Evolutionary conservation across 495 filamentous ascomycete species (phyloP).

Genomic region (Rostrohypoxylon terebratum): DNA sequence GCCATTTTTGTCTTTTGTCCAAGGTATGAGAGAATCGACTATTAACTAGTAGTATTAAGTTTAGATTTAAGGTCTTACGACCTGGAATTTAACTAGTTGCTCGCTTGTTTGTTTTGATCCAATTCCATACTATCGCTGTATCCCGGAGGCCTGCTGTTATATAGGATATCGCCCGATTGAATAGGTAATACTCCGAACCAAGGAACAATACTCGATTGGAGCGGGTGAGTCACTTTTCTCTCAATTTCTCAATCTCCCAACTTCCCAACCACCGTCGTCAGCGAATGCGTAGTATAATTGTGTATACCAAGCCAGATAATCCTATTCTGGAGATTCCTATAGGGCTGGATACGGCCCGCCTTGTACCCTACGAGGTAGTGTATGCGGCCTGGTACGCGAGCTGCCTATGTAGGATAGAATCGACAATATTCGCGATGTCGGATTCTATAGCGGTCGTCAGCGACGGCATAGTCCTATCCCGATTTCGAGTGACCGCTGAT

Average conservation of each 20-base stretch:
- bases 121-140: background rate
- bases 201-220: background rate
- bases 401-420: background rate
- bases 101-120: slow-evolving; percentile 1
- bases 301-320: background rate
- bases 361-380: background rate
- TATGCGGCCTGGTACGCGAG: slow-evolving; percentile 5
- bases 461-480: slow-evolving; percentile 2
- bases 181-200: background rate
- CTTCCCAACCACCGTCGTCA: slow-evolving; percentile 30
- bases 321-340: background rate
- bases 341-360: background rate
- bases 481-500: slow-evolving; percentile 7
- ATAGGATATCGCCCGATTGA: background rate
- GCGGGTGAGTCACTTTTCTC: slow-evolving; percentile 22
- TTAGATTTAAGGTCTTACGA: slow-evolving; percentile 16
- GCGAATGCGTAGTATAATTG: slow-evolving; percentile 14
- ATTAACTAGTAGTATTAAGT: slow-evolving; percentile 5
- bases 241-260: background rate
- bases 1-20: slow-evolving; percentile 26
- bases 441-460: slow-evolving; percentile 23
- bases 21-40: background rate
- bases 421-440: slow-evolving; percentile 5
- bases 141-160: background rate
- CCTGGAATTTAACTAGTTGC: background rate